Percentiles rank a stretch among this genome's conserved stretches.
Conservation (phyloP, 2,329 filamentous ascomycete species). For the Lasiodiplodia citricola region DNA sequence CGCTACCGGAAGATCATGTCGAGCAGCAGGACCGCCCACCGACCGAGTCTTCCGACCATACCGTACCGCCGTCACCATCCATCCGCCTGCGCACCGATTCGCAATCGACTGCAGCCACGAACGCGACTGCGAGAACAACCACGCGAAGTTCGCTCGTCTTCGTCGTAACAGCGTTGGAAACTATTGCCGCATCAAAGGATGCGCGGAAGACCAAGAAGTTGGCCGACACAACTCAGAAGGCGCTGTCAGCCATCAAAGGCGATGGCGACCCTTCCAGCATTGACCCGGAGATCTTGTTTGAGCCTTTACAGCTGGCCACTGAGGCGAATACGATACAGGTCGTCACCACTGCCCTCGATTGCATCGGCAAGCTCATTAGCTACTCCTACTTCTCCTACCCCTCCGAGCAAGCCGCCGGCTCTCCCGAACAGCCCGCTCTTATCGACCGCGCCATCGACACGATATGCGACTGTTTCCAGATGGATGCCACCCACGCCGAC, state of each 20-base stretch:
- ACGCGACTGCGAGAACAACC: conserved; percentile 59
- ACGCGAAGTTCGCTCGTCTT: conserved; percentile 95
- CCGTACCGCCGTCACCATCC: conserved; percentile 11
- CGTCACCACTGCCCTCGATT: conserved; percentile 90
- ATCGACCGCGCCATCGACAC: conserved; percentile 98
- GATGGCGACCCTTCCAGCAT: conserved; percentile 79
- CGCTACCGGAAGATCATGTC: conserved; percentile 10
- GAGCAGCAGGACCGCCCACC: conserved; percentile 5
- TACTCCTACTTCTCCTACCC: conserved; percentile 95
- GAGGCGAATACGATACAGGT: conserved; percentile 84
- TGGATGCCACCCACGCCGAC: conserved; percentile 88
- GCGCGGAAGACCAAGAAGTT: conserved; percentile 85
- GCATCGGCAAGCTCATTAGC: conserved; percentile 97
- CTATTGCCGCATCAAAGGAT: conserved; percentile 90
- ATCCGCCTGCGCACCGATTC: conserved; percentile 60
- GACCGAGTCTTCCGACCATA: conserved; percentile 17
- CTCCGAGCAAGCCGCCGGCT: conserved; percentile 46
- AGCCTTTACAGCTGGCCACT: conserved; percentile 86
- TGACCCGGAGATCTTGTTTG: conserved; percentile 90
- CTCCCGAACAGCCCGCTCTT: conserved; percentile 65
- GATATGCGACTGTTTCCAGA: conserved; percentile 98
- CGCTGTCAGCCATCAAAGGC: conserved; percentile 81
- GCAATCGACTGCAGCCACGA: conserved; percentile 62
- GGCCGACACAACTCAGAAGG: conserved; percentile 78
- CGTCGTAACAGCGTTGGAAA: conserved; percentile 89